Evolutionary conservation across 1,284 basidiomycete genomes (phyloP).

Genomic region (Rhodotorula sp.): DNA sequence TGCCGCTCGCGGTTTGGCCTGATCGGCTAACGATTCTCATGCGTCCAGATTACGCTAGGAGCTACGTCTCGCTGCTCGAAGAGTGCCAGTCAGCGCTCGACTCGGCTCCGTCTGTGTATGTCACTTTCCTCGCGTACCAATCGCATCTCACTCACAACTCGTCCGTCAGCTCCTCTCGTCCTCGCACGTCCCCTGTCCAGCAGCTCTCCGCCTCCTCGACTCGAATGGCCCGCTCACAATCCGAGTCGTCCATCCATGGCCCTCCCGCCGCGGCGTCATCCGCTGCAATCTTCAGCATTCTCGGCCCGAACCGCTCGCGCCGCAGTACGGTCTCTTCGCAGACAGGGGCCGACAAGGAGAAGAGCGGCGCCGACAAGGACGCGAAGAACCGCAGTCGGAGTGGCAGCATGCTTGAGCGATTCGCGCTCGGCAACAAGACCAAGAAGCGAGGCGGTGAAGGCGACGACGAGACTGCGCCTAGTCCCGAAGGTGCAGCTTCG

Average conservation of each 20-base stretch:
- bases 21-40: background rate
- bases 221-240: constrained; percentile 28
- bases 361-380: background rate
- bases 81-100: background rate
- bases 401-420: constrained; percentile 28
- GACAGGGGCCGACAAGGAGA: background rate
- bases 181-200: constrained; percentile 6
- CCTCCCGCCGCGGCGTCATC: background rate
- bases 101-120: background rate
- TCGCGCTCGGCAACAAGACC: constrained; percentile 16
- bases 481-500: background rate
- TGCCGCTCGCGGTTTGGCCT: background rate
- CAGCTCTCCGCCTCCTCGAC: constrained; percentile 2
- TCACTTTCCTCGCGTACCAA: background rate
- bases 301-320: constrained; percentile 19
- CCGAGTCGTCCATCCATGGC: constrained; percentile 20
- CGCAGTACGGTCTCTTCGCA: constrained; percentile 9
- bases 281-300: constrained; percentile 6
- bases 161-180: background rate
- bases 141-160: background rate
- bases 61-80: constrained; percentile 6
- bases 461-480: background rate
- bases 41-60: background rate
- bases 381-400: constrained; percentile 24
- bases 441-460: background rate